Evolutionary conservation across 169 alveolate species (phyloP), one percentile per base, ranked within the genome.

Genomic region (Plasmodium falciparum): DNA sequence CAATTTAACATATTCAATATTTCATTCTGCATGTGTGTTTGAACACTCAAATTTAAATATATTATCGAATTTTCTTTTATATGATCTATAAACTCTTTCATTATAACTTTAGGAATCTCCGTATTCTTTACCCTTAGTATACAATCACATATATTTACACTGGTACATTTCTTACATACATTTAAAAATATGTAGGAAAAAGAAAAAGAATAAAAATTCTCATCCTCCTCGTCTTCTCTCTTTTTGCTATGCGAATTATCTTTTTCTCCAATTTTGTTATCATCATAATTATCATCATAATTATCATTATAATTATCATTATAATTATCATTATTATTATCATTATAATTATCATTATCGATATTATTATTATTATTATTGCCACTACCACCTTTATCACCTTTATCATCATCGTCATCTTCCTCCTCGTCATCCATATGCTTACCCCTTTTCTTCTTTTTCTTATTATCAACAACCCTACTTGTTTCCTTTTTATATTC

Each of bases 131-230:
- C 78, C 52, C 88, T 74, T 52, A 76, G 88, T 59, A 94, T 39
- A 5, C 93, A 92, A 66, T 94, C 96, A 45, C 93, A 93, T 17
- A 94, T 66, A 73, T 72, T 88, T 47, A 65, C 72, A 71, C 78
- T 74, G 47, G 90, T 83, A 15, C 90, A 73, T 61, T 94, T 94
- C 65, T 94, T 94, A 33, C 85, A 83, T 15, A 1, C 11, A 50
- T 83, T 71, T 83, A 83, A 83, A 83, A 70, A 83, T 69, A 83
- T 71, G 33, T 83, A 67, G 1, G 91, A 59, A 70, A 83, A 83
- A 15, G 91, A 69, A 61, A 43, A 83, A 2, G 91, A 83, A 33
- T 70, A 15, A 73, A 83, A 83, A 15, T 70, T 71, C 6, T 43
- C 70, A 11, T 22, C 43, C 26, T 39, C 22, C 12, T 47, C 9